A percentile compares a stretch with the other conserved stretches of the same genome.
Conservation (phyloP, 2,329 filamentous ascomycete species). For the Penicillium sp. region DNA sequence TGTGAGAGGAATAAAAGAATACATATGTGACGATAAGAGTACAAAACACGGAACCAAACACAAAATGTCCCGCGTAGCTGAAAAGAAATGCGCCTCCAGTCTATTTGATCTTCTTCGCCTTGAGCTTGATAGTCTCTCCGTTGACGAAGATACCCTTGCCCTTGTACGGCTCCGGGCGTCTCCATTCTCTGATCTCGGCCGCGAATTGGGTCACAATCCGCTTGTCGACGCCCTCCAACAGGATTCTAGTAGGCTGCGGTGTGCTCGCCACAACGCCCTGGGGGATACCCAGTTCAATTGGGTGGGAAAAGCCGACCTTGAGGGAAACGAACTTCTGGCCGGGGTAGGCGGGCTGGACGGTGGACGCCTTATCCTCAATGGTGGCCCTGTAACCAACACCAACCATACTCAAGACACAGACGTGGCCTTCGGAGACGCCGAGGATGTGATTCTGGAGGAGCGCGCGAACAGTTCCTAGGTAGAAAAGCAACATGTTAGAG, state of each 20-base stretch:
- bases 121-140: conserved; percentile 94
- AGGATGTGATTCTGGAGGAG: conserved; percentile 88
- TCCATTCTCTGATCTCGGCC: conserved; percentile 82
- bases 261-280: conserved; percentile 79
- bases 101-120: conserved; percentile 96
- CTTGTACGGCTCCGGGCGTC: conserved; percentile 95
- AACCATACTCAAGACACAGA: conserved; percentile 85
- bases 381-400: conserved; percentile 93
- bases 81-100: conserved; percentile 18
- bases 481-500: conserved; percentile 19
- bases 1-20: conserved; percentile 13
- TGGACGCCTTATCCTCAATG: conserved; percentile 72
- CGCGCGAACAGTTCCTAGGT: conserved; percentile 77
- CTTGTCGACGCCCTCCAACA: conserved; percentile 84
- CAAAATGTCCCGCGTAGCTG: conserved; percentile 25
- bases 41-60: conserved; percentile 25
- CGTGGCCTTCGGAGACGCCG: conserved; percentile 94
- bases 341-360: conserved; percentile 63
- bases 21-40: conserved; percentile 18
- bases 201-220: conserved; percentile 88
- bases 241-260: conserved; percentile 84
- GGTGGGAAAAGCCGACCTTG: conserved; percentile 95
- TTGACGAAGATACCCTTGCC: conserved; percentile 99
- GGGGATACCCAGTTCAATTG: conserved; percentile 84
- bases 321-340: conserved; percentile 87